phyloP scores from a whole-genome alignment of 2,329 filamentous ascomycete species.

The Claviceps sorghi region DNA sequence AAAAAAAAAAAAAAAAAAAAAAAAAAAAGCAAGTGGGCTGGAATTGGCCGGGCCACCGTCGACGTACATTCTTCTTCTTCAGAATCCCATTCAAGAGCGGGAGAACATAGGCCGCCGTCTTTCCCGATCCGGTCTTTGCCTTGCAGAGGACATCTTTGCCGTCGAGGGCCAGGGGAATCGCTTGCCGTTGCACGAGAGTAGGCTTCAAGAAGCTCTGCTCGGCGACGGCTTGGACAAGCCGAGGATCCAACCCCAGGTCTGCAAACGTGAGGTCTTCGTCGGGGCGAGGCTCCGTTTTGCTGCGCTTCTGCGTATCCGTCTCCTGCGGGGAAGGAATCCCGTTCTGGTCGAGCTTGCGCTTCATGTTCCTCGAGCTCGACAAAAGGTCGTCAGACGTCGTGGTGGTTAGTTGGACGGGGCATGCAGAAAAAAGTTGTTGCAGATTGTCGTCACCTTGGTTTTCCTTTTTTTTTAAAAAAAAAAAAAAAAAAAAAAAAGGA shows the following conservation, averaged over 20 bases:
- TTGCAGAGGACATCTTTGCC: conserved; percentile 84
- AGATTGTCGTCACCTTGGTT: not conserved
- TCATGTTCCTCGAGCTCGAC: conserved; percentile 25
- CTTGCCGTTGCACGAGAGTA: conserved; percentile 75
- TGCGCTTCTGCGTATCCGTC: conserved; percentile 9
- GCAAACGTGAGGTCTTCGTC: conserved; percentile 46
- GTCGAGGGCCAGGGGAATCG: conserved; percentile 74
- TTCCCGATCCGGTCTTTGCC: conserved; percentile 89
- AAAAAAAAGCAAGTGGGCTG: not conserved
- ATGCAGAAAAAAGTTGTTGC: not conserved
- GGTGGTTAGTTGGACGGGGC: not conserved
- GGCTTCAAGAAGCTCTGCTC: conserved; percentile 73
- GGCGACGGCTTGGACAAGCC: conserved; percentile 72
- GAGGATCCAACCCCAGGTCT: conserved; percentile 65
- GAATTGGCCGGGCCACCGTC: not conserved
- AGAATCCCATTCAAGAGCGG: conserved; percentile 78
- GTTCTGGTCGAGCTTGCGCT: conserved; percentile 45
- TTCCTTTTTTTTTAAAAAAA: too few relatives aligned
- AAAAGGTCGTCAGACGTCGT: not conserved
- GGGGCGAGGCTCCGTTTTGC: conserved; percentile 17
- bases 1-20: not conserved
- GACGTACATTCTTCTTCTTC: conserved; percentile 53
- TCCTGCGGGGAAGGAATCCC: conserved; percentile 29
- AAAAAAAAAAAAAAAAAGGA: too few relatives aligned
- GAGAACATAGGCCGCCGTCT: conserved; percentile 90